Evolutionary conservation across 1,284 basidiomycete genomes (phyloP).

Genomic region (Malassezia vespertilionis): DNA sequence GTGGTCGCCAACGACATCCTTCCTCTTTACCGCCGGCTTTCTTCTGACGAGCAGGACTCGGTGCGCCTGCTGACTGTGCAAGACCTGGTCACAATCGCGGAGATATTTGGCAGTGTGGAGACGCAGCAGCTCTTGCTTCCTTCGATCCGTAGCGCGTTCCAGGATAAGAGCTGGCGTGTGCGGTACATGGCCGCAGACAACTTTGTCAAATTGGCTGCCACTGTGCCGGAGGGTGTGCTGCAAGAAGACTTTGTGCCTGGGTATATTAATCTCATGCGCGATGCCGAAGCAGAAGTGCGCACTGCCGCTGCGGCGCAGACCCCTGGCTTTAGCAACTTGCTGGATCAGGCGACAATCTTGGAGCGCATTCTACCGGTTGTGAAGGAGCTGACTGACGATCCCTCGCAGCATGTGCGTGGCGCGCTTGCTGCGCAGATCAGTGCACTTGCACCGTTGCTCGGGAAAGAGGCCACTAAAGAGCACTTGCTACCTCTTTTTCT

Average conservation of each 20-base stretch:
- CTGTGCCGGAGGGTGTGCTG: conserved; percentile 79
- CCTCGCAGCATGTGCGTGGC: conserved; percentile 91
- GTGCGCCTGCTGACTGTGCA: conserved; percentile 91
- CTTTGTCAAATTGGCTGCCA: conserved; percentile 78
- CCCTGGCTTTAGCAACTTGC: conserved; percentile 87
- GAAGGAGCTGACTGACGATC: conserved; percentile 81
- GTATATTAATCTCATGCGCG: conserved; percentile 86
- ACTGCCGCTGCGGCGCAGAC: conserved; percentile 93
- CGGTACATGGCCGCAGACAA: conserved; percentile 98
- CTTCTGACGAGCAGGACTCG: conserved; percentile 94
- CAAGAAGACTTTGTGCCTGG: conserved; percentile 87
- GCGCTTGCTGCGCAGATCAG: conserved; percentile 93
- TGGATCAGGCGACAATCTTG: conserved; percentile 88
- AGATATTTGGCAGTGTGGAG: conserved; percentile 70
- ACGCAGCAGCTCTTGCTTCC: conserved; percentile 81
- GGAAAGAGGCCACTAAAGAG: conserved; percentile 88
- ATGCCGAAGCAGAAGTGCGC: conserved; percentile 96
- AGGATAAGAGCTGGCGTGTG: conserved; percentile 97
- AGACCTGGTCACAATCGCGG: conserved; percentile 83
- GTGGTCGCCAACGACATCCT: conserved; percentile 66
- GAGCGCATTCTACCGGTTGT: conserved; percentile 91
- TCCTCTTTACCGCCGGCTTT: conserved; percentile 84
- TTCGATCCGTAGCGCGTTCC: conserved; percentile 65
- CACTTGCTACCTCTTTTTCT: conserved; percentile 93
- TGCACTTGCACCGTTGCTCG: conserved; percentile 89